Percentiles rank a stretch among this genome's conserved stretches.
phyloP scores from a whole-genome alignment of 768 basidiomycete species.

The Cubamyces lactineus region DNA sequence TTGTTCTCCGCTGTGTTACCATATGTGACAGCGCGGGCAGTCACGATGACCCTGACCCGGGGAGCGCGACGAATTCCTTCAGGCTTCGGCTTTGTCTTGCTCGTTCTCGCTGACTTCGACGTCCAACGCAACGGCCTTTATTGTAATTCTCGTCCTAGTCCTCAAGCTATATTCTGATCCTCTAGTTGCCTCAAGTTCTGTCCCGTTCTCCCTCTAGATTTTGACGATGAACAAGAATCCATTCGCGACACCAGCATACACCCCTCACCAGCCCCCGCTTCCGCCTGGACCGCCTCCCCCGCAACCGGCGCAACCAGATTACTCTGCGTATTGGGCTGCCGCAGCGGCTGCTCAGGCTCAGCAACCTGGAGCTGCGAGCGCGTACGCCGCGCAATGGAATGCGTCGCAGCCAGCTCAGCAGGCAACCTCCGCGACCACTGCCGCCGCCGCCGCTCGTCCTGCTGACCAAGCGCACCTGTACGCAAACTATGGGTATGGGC shows the following conservation, averaged over 20 bases:
- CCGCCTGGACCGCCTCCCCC: constrained; percentile 81
- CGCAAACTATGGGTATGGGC: constrained; percentile 90
- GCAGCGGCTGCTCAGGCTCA: constrained; percentile 54
- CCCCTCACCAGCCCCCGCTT: constrained; percentile 73
- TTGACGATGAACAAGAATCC: constrained; percentile 81
- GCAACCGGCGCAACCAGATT: constrained; percentile 69
- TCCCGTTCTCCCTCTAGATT: constrained; percentile 3
- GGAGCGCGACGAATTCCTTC: neutral
- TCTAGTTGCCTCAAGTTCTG: neutral
- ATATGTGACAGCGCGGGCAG: constrained; percentile 11
- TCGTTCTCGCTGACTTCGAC: constrained; percentile 15
- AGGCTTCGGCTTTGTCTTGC: neutral
- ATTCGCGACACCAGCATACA: constrained; percentile 69
- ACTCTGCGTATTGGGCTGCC: constrained; percentile 77
- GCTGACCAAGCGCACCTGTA: constrained; percentile 85
- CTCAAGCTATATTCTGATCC: neutral
- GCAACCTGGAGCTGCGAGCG: constrained; percentile 46
- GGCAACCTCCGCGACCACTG: constrained; percentile 41
- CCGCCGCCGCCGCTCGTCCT: constrained; percentile 53
- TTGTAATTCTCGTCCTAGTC: constrained; percentile 16
- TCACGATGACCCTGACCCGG: constrained; percentile 4
- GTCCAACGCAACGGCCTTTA: constrained; percentile 4
- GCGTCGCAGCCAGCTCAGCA: constrained; percentile 50
- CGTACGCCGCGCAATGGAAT: constrained; percentile 70
- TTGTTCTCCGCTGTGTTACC: constrained; percentile 6